Conservation (phyloP, 2,329 filamentous ascomycete species). For the Sclerotinia subarctica region DNA sequence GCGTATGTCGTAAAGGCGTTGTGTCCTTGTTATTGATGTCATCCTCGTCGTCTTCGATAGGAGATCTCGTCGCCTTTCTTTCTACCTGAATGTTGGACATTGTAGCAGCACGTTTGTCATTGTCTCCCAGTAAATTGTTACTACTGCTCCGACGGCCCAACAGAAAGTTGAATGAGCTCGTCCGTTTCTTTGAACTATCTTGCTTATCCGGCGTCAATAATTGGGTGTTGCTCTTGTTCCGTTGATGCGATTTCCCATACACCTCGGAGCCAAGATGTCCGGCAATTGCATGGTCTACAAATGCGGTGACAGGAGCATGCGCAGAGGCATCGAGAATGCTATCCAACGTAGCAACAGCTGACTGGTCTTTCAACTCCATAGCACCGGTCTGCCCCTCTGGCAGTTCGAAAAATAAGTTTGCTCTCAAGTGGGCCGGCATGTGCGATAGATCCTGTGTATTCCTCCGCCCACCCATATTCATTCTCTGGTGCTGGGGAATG, state of each 20-base stretch:
- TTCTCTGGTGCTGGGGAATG: conserved; percentile 38
- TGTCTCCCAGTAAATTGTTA: conserved; percentile 27
- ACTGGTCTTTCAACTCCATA: conserved; percentile 67
- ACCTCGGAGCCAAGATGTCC: conserved; percentile 73
- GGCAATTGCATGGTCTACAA: conserved; percentile 83
- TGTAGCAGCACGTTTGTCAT: conserved; percentile 28
- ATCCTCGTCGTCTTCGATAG: conserved; percentile 32
- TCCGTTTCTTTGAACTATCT: conserved; percentile 43
- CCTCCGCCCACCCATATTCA: conserved; percentile 36
- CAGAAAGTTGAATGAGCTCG: conserved; percentile 49
- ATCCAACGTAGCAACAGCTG: conserved; percentile 84
- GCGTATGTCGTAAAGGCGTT: conserved; percentile 26
- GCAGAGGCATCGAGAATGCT: conserved; percentile 89
- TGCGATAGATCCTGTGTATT: conserved; percentile 45
- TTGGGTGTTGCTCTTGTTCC: conserved; percentile 47
- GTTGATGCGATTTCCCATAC: conserved; percentile 60
- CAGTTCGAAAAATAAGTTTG: conserved; percentile 85
- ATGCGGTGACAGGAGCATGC: conserved; percentile 81
- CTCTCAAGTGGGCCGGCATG: conserved; percentile 79
- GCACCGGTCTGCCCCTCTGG: conserved; percentile 50
- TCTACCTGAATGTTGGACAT: conserved; percentile 30
- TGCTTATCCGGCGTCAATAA: conserved; percentile 35
- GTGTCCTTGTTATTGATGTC: conserved; percentile 29
- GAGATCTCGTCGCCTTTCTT: conserved; percentile 23
- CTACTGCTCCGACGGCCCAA: conserved; percentile 32